phyloP scores from a whole-genome alignment of 805 yeast species.

The Yarrowia sp. region DNA sequence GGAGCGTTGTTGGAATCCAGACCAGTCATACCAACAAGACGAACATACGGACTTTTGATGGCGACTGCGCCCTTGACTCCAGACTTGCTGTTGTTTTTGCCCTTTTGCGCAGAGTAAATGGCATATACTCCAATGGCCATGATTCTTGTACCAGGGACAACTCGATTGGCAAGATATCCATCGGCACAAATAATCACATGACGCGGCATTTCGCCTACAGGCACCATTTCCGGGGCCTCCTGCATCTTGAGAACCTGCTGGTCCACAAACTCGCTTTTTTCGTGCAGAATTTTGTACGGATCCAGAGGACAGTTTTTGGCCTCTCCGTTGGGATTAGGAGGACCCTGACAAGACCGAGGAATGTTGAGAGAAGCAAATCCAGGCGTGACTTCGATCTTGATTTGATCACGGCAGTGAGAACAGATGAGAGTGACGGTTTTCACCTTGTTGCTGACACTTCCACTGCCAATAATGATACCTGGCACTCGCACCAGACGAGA shows the following conservation, averaged over 20 bases:
- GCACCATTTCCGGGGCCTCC: conserved; percentile 98
- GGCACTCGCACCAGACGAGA: conserved; percentile 86
- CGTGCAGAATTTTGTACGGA: conserved; percentile 91
- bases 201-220: conserved; percentile 98
- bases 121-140: conserved; percentile 91
- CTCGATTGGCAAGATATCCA: conserved; percentile 81
- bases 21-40: conserved; percentile 79
- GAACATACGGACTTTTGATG: conserved; percentile 85
- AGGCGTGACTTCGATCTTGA: conserved; percentile 55
- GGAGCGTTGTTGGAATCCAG: conserved; percentile 9
- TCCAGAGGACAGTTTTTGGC: conserved; percentile 76
- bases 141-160: conserved; percentile 93
- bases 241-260: conserved; percentile 92
- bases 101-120: conserved; percentile 69
- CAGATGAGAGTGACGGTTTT: conserved; percentile 81
- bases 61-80: conserved; percentile 58
- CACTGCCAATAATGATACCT: conserved; percentile 89
- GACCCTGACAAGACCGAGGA: conserved; percentile 64
- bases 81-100: conserved; percentile 38
- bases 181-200: conserved; percentile 85
- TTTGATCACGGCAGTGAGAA: conserved; percentile 79
- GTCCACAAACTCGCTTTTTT: conserved; percentile 87
- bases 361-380: conserved; percentile 69
- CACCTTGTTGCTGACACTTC: conserved; percentile 84
- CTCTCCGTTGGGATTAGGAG: conserved; percentile 46